phyloP scores from a whole-genome alignment of 2,329 filamentous ascomycete species.

The Lachnellula willkommii region DNA sequence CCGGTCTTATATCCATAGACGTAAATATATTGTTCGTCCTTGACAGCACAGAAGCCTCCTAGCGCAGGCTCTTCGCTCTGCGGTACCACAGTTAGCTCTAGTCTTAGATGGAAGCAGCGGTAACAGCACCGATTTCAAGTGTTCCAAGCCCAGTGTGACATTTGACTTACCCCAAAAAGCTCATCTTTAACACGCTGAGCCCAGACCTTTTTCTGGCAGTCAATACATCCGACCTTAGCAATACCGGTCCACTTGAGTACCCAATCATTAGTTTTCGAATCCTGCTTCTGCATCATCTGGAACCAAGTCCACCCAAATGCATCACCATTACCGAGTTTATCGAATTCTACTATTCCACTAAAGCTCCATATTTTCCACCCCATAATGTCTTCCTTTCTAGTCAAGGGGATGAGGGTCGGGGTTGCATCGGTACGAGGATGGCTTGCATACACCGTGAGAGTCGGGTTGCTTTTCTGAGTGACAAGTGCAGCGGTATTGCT shows the following conservation, averaged over 20 bases:
- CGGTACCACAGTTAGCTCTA: no score
- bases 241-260: slow-evolving; percentile 4
- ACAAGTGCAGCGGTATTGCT: slow-evolving; percentile 9
- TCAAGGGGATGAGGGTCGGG: no score
- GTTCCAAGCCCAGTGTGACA: no score
- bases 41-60: slow-evolving; percentile 14
- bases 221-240: slow-evolving; percentile 1
- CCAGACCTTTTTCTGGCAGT: no score
- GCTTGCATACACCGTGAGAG: no score
- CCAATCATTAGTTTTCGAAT: not conserved
- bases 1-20: slow-evolving; percentile 14
- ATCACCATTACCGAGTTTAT: not conserved
- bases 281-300: slow-evolving; percentile 1
- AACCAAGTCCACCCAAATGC: slow-evolving; percentile 10
- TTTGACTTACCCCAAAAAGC: no score
- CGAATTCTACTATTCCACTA: slow-evolving; percentile 10
- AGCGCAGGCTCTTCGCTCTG: slow-evolving; percentile 13
- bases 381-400: not conserved
- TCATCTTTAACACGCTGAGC: no score
- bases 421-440: no score
- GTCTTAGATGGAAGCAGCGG: no score
- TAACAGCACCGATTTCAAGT: no score
- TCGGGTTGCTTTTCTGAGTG: not conserved
- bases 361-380: slow-evolving; percentile 13
- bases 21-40: slow-evolving; percentile 9